These are phyloP conservation scores for Mollisiaceae sp. DNA, from an alignment of 2,329 filamentous ascomycete species.

Conservation along the genomic window DNA sequence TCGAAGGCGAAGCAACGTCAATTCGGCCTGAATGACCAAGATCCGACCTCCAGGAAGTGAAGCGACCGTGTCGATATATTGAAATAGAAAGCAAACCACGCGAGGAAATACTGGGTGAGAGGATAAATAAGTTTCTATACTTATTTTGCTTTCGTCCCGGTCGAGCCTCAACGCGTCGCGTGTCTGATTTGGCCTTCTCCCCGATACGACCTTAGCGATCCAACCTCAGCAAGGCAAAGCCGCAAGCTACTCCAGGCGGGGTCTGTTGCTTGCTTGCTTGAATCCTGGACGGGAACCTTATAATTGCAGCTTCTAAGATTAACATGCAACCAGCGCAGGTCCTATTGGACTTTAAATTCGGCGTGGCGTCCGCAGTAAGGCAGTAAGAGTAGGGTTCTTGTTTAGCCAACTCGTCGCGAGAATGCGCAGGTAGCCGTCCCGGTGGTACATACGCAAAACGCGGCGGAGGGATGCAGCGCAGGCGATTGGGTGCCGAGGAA, in stretches of 20 bases:
- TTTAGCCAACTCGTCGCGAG: slow-evolving; percentile 26
- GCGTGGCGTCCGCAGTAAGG: slow-evolving; percentile 15
- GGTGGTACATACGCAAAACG: slow-evolving; percentile 20
- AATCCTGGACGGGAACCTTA: neutral
- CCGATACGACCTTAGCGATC: slow-evolving; percentile 13
- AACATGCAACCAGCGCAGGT: neutral
- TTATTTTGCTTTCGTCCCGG: slow-evolving; percentile 14
- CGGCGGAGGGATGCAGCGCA: slow-evolving; percentile 6
- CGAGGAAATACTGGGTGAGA: slow-evolving; percentile 17
- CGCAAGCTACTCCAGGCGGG: slow-evolving; percentile 3
- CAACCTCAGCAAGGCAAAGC: slow-evolving; percentile 8
- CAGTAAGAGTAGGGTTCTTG: slow-evolving; percentile 6
- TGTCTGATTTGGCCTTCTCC: slow-evolving; percentile 11
- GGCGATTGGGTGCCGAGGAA: slow-evolving; percentile 24
- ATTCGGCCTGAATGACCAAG: slow-evolving; percentile 15
- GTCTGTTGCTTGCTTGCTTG: neutral
- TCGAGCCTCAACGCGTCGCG: slow-evolving; percentile 30
- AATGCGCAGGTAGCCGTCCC: slow-evolving; percentile 25
- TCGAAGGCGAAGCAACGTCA: slow-evolving; percentile 14
- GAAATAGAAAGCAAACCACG: slow-evolving; percentile 15
- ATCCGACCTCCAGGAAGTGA: neutral
- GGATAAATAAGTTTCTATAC: slow-evolving; percentile 13
- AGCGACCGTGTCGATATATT: slow-evolving; percentile 5
- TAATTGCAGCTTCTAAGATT: slow-evolving; percentile 9
- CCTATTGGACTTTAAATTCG: slow-evolving; percentile 15